Percentiles rank a stretch among this genome's conserved stretches.
Conservation (phyloP, 768 basidiomycete species). For the Trametes meyenii region DNA sequence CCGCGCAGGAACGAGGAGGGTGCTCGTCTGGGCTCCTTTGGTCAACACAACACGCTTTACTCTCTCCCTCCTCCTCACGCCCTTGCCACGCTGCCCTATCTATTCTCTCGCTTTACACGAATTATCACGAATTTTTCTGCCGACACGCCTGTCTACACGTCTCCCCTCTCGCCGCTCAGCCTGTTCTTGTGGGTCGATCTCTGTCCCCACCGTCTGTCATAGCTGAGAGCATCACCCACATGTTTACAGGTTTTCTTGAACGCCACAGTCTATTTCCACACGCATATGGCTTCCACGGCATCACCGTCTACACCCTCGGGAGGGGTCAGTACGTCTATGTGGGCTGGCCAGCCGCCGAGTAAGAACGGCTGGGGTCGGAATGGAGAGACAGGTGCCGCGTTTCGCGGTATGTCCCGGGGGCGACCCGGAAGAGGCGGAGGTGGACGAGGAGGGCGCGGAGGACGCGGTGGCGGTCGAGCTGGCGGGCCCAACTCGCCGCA, state of each 20-base stretch:
- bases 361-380: slow-evolving; percentile 25
- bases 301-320: slow-evolving; percentile 23
- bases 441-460: slow-evolving; percentile 37
- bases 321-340: slow-evolving; percentile 27
- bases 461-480: slow-evolving; percentile 35
- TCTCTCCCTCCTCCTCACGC: slow-evolving; percentile 10
- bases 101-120: slow-evolving; percentile 5
- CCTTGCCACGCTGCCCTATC: slow-evolving; percentile 10
- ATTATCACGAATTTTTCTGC: slow-evolving; percentile 3
- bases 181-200: slow-evolving; percentile 12
- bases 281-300: slow-evolving; percentile 29
- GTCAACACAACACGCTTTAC: slow-evolving; percentile 16
- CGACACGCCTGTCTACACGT: background rate
- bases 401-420: slow-evolving; percentile 26
- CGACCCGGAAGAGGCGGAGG: slow-evolving; percentile 31
- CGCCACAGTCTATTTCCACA: slow-evolving; percentile 1
- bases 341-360: slow-evolving; percentile 26
- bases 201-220: background rate
- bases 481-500: slow-evolving; percentile 30
- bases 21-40: slow-evolving; percentile 13
- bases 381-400: slow-evolving; percentile 31
- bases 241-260: slow-evolving; percentile 1
- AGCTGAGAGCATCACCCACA: slow-evolving; percentile 10
- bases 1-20: slow-evolving; percentile 13
- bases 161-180: background rate